Base-by-base conservation (phyloP, 2,329 filamentous ascomycete species). In the Cladosporium sp. region DNA sequence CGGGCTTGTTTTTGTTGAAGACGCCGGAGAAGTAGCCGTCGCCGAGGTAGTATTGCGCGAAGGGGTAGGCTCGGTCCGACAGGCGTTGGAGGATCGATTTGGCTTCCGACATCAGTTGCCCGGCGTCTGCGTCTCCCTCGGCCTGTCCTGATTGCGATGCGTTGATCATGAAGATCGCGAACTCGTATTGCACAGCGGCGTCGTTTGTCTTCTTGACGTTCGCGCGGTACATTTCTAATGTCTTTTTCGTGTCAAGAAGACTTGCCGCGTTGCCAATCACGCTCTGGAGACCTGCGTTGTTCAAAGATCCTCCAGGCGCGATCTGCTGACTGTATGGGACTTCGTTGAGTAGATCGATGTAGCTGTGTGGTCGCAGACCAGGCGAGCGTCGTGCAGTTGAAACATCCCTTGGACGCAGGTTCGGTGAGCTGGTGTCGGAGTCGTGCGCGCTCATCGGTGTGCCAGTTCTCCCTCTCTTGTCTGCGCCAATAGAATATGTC, bases 161-260 rank as follows among this genome's bases (percentile, higher is more conserved):
- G 43, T 91, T 88, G 60, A 97, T 86, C 75, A 98, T 83, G 69
- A 95, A 95, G 35, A 97, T 81, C 2, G 93, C 93, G 71, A 98
- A 97, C 31, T 95, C 93, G 70, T 97, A 97, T 70, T 96, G 90
- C 33, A 95, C 87, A 3, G 87, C 85, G 13, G 85, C 79, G 69
- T 96, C 90, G 57, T 87, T 93, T 2, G 93, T 95, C 75, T 98
- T 98, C 74, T 96, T 97, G 54, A 96, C 89, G 65, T 97, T 98
- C 52, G 86, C 85, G 42, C 92, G 82, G 70, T 98, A 98, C 92
- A 97, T 96, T 52, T 97, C 91, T 45, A 98, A 80, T 1, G 93
- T 98, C 72, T 97, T 91, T 66, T 92, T 88, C 33, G 89, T 86
- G 64, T 89, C 91, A 31, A 98, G 80, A 10, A 98, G 78, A 16